Evolutionary conservation across 2,329 filamentous ascomycete genomes (phyloP).

Genomic region (Botrytis pseudocinerea): DNA sequence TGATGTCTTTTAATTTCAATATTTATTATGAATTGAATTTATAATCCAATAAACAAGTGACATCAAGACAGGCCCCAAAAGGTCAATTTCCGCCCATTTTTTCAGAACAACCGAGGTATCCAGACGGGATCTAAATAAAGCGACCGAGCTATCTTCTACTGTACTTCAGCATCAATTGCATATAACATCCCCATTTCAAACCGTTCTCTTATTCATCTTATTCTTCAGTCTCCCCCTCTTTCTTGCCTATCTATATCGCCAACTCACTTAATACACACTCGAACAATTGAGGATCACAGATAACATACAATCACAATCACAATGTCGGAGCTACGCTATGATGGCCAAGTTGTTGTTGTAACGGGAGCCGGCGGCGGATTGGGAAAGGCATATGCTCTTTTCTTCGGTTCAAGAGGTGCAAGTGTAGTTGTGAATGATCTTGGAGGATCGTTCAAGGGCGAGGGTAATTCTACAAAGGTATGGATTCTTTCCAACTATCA

Average conservation of each 20-base stretch:
- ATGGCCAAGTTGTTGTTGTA: conserved; percentile 85
- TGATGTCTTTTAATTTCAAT: too few relatives aligned
- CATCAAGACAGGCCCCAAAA: too few relatives aligned
- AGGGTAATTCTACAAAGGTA: conserved; percentile 84
- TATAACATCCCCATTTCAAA: background rate
- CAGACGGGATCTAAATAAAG: too few relatives aligned
- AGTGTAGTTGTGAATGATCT: conserved; percentile 97
- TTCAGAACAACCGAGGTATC: too few relatives aligned
- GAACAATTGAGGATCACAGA: conserved; percentile 4
- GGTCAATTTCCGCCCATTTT: too few relatives aligned
- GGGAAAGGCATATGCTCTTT: conserved; percentile 79
- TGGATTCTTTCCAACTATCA: background rate
- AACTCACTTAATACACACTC: background rate
- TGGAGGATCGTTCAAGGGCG: conserved; percentile 88
- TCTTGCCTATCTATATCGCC: background rate
- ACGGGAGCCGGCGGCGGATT: conserved; percentile 83
- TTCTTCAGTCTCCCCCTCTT: background rate
- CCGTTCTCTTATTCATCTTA: background rate
- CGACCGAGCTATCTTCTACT: conserved; percentile 6
- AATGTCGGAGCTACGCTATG: conserved; percentile 69
- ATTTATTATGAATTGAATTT: too few relatives aligned
- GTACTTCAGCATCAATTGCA: background rate
- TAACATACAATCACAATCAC: conserved; percentile 35
- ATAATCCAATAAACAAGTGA: too few relatives aligned
- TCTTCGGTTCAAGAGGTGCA: conserved; percentile 87